phyloP scores from a whole-genome alignment of 1,284 basidiomycete genomes.

The Ceratobasidium sp. region DNA sequence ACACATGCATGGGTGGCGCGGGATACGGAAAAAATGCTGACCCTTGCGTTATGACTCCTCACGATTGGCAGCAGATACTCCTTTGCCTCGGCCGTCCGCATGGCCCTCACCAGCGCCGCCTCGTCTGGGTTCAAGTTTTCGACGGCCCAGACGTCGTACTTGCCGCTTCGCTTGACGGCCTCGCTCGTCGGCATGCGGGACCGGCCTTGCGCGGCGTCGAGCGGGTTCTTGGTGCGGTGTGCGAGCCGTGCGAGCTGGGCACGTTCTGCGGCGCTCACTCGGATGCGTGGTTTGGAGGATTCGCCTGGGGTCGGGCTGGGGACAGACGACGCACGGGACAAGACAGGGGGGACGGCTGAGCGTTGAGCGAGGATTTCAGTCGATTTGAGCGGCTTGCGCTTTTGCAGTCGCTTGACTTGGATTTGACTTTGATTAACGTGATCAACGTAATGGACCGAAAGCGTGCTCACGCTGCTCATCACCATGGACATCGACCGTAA shows the following conservation, averaged over 20 bases:
- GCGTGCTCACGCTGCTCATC: conserved; percentile 70
- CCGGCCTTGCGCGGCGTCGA: conserved; percentile 55
- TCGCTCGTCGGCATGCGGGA: conserved; percentile 55
- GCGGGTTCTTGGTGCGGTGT: conserved; percentile 71
- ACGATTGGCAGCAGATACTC: conserved; percentile 51
- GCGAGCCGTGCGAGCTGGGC: conserved; percentile 74
- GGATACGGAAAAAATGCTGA: conserved; percentile 48
- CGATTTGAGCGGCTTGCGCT: conserved; percentile 68
- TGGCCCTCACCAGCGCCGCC: conserved; percentile 55
- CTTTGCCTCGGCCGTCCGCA: conserved; percentile 47
- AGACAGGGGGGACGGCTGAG: conserved; percentile 83
- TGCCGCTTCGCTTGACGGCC: conserved; percentile 73
- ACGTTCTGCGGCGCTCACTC: conserved; percentile 69
- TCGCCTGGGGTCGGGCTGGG: conserved; percentile 9
- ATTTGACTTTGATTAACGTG: not conserved
- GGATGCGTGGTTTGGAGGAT: conserved; percentile 53
- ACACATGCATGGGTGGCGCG: not conserved
- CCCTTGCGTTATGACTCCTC: conserved; percentile 61
- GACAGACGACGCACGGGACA: conserved; percentile 56
- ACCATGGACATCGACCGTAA: conserved; percentile 78
- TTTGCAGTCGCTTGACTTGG: conserved; percentile 51
- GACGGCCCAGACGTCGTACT: conserved; percentile 73
- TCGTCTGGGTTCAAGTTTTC: conserved; percentile 53
- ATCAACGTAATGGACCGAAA: not conserved
- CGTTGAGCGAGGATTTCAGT: conserved; percentile 83